These are phyloP conservation scores for Leccinum subatratum DNA, from an alignment of 1,284 basidiomycete genomes.

Conservation along the genomic window DNA sequence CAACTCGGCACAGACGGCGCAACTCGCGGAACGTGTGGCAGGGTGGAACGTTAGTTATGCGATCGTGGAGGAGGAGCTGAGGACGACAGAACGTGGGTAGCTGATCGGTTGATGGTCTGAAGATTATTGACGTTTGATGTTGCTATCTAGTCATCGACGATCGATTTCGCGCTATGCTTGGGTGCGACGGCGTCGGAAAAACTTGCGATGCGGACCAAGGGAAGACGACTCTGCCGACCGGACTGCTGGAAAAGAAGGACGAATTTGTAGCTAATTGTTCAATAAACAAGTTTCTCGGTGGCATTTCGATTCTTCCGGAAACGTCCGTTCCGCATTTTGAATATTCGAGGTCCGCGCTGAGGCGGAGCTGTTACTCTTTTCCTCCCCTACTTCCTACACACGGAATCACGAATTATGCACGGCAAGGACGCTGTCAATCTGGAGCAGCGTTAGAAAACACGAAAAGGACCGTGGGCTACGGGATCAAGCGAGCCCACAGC, in stretches of 20 bases:
- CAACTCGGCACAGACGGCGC: slow-evolving; percentile 73
- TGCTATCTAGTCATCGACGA: slow-evolving; percentile 76
- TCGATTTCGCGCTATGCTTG: slow-evolving; percentile 92
- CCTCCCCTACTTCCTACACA: no score
- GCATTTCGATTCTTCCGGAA: no score
- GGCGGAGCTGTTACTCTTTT: no score
- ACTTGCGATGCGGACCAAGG: slow-evolving; percentile 72
- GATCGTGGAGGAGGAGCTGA: slow-evolving; percentile 89
- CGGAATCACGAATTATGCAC: no score
- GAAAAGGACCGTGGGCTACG: no score
- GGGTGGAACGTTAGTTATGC: slow-evolving; percentile 91
- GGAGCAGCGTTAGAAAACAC: slow-evolving; percentile 31
- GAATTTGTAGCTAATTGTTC: no score
- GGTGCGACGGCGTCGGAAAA: slow-evolving; percentile 83
- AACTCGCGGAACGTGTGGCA: slow-evolving; percentile 81
- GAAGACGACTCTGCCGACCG: slow-evolving; percentile 40
- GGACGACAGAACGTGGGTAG: slow-evolving; percentile 86
- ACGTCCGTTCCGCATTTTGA: no score
- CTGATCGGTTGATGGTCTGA: neutral
- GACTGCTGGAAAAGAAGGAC: slow-evolving; percentile 85
- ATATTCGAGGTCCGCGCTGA: no score
- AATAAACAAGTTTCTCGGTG: no score
- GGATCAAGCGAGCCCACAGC: no score
- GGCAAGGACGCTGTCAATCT: no score
- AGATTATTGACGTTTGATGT: slow-evolving; percentile 14